phyloP scores from a whole-genome alignment of 306 rosid species.

The Cucurbita pepo region DNA sequence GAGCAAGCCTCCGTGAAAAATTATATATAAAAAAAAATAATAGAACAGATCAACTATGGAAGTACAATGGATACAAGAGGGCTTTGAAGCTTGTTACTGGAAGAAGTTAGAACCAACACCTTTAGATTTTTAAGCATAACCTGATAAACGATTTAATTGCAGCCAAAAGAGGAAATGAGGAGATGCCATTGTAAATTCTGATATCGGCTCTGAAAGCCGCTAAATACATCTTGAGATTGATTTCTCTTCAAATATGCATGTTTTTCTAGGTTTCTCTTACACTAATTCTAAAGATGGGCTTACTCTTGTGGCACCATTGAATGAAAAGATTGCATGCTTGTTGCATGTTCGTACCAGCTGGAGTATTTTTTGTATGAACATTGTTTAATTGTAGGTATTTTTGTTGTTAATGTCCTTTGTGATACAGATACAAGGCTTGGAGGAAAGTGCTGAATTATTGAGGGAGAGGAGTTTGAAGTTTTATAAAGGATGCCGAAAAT shows the following conservation, averaged over 20 bases:
- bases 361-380: not conserved
- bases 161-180: not conserved
- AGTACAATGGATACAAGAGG: too few species aligned
- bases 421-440: constrained; percentile 86
- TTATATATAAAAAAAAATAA: not conserved
- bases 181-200: not conserved
- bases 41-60: not conserved
- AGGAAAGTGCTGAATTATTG: constrained; percentile 92
- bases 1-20: not conserved
- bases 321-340: not conserved
- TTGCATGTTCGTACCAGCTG: too few species aligned
- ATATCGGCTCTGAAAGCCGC: not conserved
- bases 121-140: not conserved
- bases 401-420: constrained; percentile 14
- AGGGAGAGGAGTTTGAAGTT: constrained; percentile 88
- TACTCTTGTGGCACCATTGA: not conserved
- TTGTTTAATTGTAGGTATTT: not conserved
- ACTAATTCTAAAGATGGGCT: not conserved
- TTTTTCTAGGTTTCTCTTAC: not conserved
- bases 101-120: not conserved
- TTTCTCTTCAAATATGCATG: not conserved
- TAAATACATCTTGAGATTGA: not conserved
- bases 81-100: not conserved
- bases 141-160: not conserved
- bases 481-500: constrained; percentile 95